Percentiles rank a stretch among this genome's conserved stretches.
These are phyloP conservation scores for Suillus subluteus DNA, from an alignment of 768 basidiomycete genomes.

Conservation along the genomic window DNA sequence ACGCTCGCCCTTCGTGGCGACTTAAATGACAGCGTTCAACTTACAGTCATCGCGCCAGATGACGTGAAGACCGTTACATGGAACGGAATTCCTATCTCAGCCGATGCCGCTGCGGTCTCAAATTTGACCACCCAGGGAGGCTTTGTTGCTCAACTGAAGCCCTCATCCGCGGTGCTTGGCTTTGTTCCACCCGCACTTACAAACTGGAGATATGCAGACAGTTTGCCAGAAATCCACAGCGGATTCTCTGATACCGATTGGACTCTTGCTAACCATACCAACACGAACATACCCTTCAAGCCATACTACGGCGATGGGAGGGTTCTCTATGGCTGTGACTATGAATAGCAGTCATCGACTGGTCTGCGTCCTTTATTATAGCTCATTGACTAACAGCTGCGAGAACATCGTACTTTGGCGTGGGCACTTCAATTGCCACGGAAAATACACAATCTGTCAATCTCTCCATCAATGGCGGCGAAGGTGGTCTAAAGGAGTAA, in stretches of 20 bases:
- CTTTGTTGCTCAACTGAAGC: conserved; percentile 50
- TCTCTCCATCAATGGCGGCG: conserved; percentile 80
- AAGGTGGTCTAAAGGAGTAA: conserved; percentile 46
- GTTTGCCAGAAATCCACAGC: conserved; percentile 67
- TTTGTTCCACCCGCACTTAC: conserved; percentile 52
- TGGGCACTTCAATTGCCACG: conserved; percentile 73
- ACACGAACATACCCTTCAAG: conserved; percentile 71
- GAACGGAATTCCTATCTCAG: conserved; percentile 60
- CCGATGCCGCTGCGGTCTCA: conserved; percentile 37
- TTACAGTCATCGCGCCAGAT: conserved; percentile 68
- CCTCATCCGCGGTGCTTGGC: conserved; percentile 31
- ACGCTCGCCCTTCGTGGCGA: conserved; percentile 71
- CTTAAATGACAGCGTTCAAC: conserved; percentile 55
- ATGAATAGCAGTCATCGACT: conserved; percentile 61
- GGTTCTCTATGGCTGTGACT: conserved; percentile 85
- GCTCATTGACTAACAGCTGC: conserved; percentile 50
- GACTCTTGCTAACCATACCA: conserved; percentile 70
- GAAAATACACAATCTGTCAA: conserved; percentile 66
- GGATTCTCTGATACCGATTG: conserved; percentile 67
- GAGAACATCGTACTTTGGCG: conserved; percentile 84
- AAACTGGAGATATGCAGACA: conserved; percentile 77
- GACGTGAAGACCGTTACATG: conserved; percentile 60
- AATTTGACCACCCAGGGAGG: conserved; percentile 42
- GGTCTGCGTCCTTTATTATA: conserved; percentile 12
- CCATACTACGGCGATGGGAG: conserved; percentile 76